Percentiles rank a stretch among this genome's conserved stretches.
Conservation (phyloP, 1,284 basidiomycete species). For the Austroboletus niveus region DNA sequence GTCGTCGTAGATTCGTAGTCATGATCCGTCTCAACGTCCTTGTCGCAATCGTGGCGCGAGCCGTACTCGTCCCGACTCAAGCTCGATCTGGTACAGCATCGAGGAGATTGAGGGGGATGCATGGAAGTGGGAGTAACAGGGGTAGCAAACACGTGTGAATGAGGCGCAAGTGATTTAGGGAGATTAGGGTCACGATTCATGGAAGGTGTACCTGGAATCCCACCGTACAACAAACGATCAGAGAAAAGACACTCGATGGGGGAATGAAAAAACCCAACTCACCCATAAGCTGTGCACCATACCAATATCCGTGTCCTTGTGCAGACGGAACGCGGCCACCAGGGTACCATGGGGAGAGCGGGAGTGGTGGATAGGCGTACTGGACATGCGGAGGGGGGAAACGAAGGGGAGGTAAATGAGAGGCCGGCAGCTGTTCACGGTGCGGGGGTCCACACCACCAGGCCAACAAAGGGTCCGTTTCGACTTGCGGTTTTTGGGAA, state of each 20-base stretch:
- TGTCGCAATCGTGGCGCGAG: constrained; percentile 15
- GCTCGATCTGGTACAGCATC: not conserved
- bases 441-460: constrained; percentile 14
- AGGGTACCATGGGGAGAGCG: constrained; percentile 14
- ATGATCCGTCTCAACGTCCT: constrained; percentile 18
- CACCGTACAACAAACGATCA: constrained; percentile 1
- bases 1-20: constrained; percentile 29
- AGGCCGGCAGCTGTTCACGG: constrained; percentile 4
- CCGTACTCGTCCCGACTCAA: constrained; percentile 7
- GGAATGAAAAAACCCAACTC: constrained; percentile 9
- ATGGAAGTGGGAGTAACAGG: constrained; percentile 3
- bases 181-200: constrained; percentile 11
- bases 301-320: constrained; percentile 27
- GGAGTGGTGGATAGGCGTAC: constrained; percentile 12
- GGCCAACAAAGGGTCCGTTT: constrained; percentile 9
- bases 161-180: constrained; percentile 3
- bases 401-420: not conserved
- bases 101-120: not conserved
- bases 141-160: constrained; percentile 2
- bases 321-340: constrained; percentile 5
- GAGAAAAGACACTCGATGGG: no score
- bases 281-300: constrained; percentile 16
- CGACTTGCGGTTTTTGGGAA: constrained; percentile 8
- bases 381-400: constrained; percentile 17
- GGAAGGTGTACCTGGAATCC: constrained; percentile 16